phyloP scores from a whole-genome alignment of 208 protist species.

The Leishmania tarentolae region DNA sequence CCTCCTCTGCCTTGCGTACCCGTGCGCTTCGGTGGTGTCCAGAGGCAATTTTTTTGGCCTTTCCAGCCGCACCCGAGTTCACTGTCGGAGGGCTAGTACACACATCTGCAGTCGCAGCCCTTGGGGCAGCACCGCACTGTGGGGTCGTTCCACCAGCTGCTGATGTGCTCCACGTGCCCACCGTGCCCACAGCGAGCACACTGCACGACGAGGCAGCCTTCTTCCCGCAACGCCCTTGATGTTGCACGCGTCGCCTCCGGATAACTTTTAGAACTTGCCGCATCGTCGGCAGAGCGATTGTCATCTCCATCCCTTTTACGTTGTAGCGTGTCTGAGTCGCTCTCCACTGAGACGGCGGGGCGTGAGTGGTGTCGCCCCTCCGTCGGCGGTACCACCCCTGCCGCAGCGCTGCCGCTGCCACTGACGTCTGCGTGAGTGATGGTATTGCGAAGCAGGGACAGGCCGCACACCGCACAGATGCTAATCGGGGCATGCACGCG shows the following conservation, averaged over 20 bases:
- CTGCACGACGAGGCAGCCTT: conserved; percentile 69
- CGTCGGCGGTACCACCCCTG: background rate
- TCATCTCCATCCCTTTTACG: background rate
- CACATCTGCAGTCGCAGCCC: conserved; percentile 71
- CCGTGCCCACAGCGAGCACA: conserved; percentile 79
- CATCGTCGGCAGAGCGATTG: background rate
- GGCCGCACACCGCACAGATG: conserved; percentile 69
- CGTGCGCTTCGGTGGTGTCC: background rate
- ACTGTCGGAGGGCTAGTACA: conserved; percentile 41
- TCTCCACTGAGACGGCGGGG: background rate
- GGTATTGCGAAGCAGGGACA: conserved; percentile 45
- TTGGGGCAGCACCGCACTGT: conserved; percentile 66
- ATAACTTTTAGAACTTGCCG: background rate
- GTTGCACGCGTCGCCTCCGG: background rate
- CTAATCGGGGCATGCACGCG: conserved; percentile 44
- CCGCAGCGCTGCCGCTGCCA: background rate
- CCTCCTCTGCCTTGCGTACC: background rate
- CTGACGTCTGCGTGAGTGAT: conserved; percentile 8
- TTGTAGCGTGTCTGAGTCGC: conserved; percentile 1
- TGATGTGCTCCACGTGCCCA: conserved; percentile 76
- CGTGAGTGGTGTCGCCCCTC: background rate
- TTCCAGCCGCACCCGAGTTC: background rate
- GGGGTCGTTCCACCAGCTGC: conserved; percentile 69
- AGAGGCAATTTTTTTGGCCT: background rate
- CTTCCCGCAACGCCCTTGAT: conserved; percentile 14